Percentiles rank a stretch among this genome's conserved stretches.
Conservation (phyloP, 176 grass and related monocot species). For the Rhynchospora pubera region DNA sequence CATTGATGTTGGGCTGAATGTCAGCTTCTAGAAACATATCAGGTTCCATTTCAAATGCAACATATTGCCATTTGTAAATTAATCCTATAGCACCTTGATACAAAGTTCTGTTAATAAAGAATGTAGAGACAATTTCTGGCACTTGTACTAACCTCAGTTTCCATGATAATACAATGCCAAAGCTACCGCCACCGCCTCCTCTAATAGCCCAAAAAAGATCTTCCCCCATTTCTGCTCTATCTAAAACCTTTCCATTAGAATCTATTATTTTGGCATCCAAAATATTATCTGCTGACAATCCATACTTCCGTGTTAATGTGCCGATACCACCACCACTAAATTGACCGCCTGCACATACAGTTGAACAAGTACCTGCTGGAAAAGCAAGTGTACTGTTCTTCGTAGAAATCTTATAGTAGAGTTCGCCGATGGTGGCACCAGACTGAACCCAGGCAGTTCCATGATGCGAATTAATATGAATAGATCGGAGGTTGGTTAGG, state of each 20-base stretch:
- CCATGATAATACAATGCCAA: slow-evolving; percentile 17
- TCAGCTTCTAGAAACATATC: slow-evolving; percentile 15
- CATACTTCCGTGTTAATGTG: slow-evolving; percentile 5
- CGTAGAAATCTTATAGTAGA: slow-evolving; percentile 8
- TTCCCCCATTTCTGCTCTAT: slow-evolving; percentile 12
- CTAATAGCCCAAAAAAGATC: slow-evolving; percentile 30
- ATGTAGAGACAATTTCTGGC: slow-evolving; percentile 7
- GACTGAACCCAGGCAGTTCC: slow-evolving; percentile 8
- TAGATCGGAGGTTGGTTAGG: slow-evolving; percentile 28
- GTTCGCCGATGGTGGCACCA: slow-evolving; percentile 14
- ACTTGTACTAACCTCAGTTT: slow-evolving; percentile 20
- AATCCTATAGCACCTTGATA: slow-evolving; percentile 9
- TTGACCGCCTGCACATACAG: slow-evolving; percentile 9
- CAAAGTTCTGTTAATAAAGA: not conserved
- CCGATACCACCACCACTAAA: slow-evolving; percentile 20
- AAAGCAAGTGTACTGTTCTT: slow-evolving; percentile 3
- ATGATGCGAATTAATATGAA: not conserved
- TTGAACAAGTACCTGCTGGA: not conserved
- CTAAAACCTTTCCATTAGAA: slow-evolving; percentile 6
- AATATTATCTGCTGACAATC: slow-evolving; percentile 22
- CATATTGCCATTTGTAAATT: slow-evolving; percentile 18
- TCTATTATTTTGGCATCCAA: slow-evolving; percentile 24
- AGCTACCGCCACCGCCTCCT: slow-evolving; percentile 12
- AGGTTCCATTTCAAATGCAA: not conserved
- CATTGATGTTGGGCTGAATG: not conserved